Conservation (phyloP, 352 stramenopile genomes). For the Globisporangium paddicum region DNA sequence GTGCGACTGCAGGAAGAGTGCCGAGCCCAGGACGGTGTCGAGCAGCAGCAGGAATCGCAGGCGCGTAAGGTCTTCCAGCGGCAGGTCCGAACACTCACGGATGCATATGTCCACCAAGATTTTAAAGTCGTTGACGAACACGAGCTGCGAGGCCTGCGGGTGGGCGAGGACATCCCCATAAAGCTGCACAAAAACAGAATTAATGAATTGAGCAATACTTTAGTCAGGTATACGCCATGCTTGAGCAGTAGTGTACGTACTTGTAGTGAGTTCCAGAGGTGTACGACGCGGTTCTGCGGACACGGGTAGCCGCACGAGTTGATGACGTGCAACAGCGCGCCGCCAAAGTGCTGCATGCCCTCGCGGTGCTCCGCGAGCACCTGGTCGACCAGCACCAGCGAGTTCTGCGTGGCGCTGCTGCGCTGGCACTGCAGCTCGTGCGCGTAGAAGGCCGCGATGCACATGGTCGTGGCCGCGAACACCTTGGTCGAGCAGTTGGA, state of each 20-base stretch:
- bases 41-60: conserved; percentile 44
- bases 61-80: conserved; percentile 40
- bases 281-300: conserved; percentile 22
- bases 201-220: neutral
- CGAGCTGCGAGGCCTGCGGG: conserved; percentile 29
- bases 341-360: conserved; percentile 54
- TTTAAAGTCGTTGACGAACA: conserved; percentile 79
- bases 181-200: conserved; percentile 25
- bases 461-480: conserved; percentile 58
- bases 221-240: neutral
- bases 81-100: conserved; percentile 54
- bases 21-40: conserved; percentile 34
- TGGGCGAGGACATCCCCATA: conserved; percentile 51
- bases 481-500: conserved; percentile 52
- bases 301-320: conserved; percentile 78
- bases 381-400: conserved; percentile 37
- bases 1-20: conserved; percentile 41
- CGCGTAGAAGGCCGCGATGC: conserved; percentile 46
- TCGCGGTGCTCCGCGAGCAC: conserved; percentile 45
- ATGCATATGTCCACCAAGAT: conserved; percentile 65
- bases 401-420: conserved; percentile 4
- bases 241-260: conserved; percentile 15
- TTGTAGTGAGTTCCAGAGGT: conserved; percentile 53
- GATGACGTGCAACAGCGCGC: conserved; percentile 71
- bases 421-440: conserved; percentile 33